These are phyloP conservation scores for Brassica nigra DNA, from an alignment of 345 rosid genomes.

Conservation along the genomic window DNA sequence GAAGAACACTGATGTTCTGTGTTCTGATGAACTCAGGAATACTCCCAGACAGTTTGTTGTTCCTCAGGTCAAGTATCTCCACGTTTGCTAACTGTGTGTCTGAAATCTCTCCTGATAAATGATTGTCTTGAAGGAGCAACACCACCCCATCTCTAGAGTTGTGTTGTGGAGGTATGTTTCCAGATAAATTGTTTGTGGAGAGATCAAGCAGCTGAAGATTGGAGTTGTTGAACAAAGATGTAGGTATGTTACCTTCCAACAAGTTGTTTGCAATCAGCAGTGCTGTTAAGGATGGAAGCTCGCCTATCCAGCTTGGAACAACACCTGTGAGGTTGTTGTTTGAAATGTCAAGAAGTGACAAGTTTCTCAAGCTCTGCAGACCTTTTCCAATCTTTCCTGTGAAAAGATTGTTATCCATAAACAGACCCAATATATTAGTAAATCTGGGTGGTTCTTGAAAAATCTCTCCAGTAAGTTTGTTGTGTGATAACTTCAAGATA, in stretches of 20 bases:
- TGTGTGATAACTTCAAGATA: slow-evolving; percentile 11
- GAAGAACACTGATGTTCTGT: neutral
- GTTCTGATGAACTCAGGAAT: neutral
- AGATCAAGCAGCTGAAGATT: neutral
- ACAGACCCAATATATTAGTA: neutral
- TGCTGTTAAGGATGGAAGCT: neutral
- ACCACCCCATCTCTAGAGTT: neutral
- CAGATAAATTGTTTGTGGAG: neutral
- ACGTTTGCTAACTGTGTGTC: neutral
- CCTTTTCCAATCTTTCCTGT: slow-evolving; percentile 18
- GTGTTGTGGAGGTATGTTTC: neutral
- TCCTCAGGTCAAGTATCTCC: neutral
- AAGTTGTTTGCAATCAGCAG: neutral
- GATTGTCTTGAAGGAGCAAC: neutral
- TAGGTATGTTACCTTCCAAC: neutral
- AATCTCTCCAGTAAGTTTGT: neutral
- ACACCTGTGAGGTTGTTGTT: slow-evolving; percentile 16
- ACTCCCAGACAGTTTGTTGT: slow-evolving; percentile 3
- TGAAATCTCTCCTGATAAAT: neutral
- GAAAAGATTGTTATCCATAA: neutral
- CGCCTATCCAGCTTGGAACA: slow-evolving; percentile 19
- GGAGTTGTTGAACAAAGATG: neutral
- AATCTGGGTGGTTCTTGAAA: neutral
- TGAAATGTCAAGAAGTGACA: neutral
- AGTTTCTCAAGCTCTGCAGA: neutral